Conservation (phyloP, 495 filamentous ascomycete species). For the Talaromyces thailandensis region DNA sequence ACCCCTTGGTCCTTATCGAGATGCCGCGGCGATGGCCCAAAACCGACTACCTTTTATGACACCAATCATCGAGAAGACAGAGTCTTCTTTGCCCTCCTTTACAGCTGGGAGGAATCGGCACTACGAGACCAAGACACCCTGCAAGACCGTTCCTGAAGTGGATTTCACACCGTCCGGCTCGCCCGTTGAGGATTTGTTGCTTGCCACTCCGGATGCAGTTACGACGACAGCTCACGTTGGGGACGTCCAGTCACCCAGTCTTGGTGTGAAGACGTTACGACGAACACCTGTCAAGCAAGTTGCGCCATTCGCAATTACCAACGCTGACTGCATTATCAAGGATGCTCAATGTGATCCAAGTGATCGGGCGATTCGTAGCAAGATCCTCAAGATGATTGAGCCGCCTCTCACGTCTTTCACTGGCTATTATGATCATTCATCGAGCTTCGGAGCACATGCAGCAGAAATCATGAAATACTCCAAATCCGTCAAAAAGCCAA, state of each 20-base stretch:
- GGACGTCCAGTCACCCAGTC: conserved; percentile 31
- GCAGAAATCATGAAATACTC: conserved; percentile 71
- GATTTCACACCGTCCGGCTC: conserved; percentile 16
- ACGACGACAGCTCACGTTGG: conserved; percentile 24
- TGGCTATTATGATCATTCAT: conserved; percentile 65
- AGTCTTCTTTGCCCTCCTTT: conserved; percentile 65
- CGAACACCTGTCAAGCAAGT: conserved; percentile 63
- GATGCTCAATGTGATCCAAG: conserved; percentile 84
- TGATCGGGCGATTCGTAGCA: conserved; percentile 59
- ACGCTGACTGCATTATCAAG: conserved; percentile 53
- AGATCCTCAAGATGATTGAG: conserved; percentile 62
- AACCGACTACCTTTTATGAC: conserved; percentile 96
- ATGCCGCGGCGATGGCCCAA: conserved; percentile 66
- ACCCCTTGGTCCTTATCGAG: conserved; percentile 64
- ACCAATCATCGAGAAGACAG: conserved; percentile 90
- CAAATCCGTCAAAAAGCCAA: conserved; percentile 54
- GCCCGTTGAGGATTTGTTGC: conserved; percentile 28
- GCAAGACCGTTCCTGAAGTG: conserved; percentile 31
- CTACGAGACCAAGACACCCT: conserved; percentile 67
- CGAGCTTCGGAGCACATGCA: conserved; percentile 48
- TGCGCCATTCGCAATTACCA: conserved; percentile 25
- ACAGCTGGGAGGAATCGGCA: conserved; percentile 46
- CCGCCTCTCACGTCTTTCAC: conserved; percentile 63
- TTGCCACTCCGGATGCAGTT: conserved; percentile 20
- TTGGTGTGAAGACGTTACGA: conserved; percentile 47